Conservation (phyloP, 2,329 filamentous ascomycete species). For the Ilyonectria mors-panacis region DNA sequence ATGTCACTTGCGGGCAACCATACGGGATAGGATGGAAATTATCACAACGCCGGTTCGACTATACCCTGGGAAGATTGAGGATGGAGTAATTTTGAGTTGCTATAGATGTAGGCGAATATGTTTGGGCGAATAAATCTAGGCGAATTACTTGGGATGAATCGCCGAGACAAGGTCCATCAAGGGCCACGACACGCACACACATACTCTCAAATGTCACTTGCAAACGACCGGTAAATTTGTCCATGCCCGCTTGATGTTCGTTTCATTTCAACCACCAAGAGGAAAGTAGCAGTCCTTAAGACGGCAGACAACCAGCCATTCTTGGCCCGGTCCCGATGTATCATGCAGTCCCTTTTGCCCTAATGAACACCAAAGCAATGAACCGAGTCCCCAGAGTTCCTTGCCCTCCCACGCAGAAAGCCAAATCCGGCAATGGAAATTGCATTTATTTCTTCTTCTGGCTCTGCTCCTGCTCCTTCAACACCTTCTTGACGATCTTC, state of each 20-base stretch:
- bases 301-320: slow-evolving; percentile 63
- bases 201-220: slow-evolving; percentile 36
- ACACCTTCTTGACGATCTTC: slow-evolving; percentile 99
- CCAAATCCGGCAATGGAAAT: slow-evolving; percentile 52
- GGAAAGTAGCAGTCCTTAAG: slow-evolving; percentile 59
- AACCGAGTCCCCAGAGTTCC: slow-evolving; percentile 57
- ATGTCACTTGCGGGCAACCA: slow-evolving; percentile 8
- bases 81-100: too few relatives aligned
- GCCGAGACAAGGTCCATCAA: background rate
- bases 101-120: too few relatives aligned
- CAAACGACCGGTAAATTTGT: slow-evolving; percentile 38
- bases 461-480: slow-evolving; percentile 94
- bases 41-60: slow-evolving; percentile 1
- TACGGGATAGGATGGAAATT: slow-evolving; percentile 4
- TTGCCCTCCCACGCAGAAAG: slow-evolving; percentile 55
- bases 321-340: slow-evolving; percentile 55
- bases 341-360: slow-evolving; percentile 67
- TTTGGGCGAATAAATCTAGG: background rate
- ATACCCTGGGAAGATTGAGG: background rate
- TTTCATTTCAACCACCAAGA: slow-evolving; percentile 65
- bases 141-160: slow-evolving; percentile 1
- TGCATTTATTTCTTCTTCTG: slow-evolving; percentile 78
- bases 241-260: slow-evolving; percentile 56
- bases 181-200: slow-evolving; percentile 6
- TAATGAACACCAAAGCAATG: slow-evolving; percentile 70